Base-by-base conservation (phyloP, 257 asterid species). In the Rauvolfia tetraphylla region DNA sequence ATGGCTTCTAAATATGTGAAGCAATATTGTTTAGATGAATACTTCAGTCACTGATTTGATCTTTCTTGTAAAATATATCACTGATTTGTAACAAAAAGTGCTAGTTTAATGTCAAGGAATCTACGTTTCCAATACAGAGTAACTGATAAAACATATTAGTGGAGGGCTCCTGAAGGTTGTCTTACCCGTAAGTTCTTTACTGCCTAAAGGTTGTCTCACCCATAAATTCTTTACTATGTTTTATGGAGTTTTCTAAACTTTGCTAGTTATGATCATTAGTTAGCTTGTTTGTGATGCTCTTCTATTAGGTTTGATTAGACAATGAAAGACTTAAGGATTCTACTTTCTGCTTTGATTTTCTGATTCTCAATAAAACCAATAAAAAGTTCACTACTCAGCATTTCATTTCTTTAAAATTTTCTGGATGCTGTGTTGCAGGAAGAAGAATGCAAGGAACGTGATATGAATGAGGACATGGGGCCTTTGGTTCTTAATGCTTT, bases 401-500 rank as follows among this genome's bases (percentile, higher is more conserved):
- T 67, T 51, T 68, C 53, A 17, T 79, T 66, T 54, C 53, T 20
- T 23, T 12, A 29, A 67, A 72, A 57, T 42, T 31, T 31, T 46
- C 71, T 76, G 34, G 56, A 36, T 18, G 29, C 44, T 23, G 59
- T 82, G 62, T 70, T 85, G 79, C 79, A 94, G 98, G 98, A 88
- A 46, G 96, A 89, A 71, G 44, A 51, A 71, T 84, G 86, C 33
- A 87, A 75, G 31, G 89, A 86, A 87, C 93, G 83, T 79, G 78
- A 84, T 76, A 82, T 81, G 72, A 88, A 84, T 80, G 93, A 89
- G 71, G 91, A 91, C 84, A 85, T 71, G 80, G 96, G 89, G 75
- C 99, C 99, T 74, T 87, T 95, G 86, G 88, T 76, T 80, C 95
- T 95, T 62, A 95, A 93, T 88, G 99, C 99, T 68, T 93, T 95